A percentile compares a stretch with the other conserved stretches of the same genome.
Conservation (phyloP, 2,329 filamentous ascomycete species). For the Apiospora kogelbergensis region DNA sequence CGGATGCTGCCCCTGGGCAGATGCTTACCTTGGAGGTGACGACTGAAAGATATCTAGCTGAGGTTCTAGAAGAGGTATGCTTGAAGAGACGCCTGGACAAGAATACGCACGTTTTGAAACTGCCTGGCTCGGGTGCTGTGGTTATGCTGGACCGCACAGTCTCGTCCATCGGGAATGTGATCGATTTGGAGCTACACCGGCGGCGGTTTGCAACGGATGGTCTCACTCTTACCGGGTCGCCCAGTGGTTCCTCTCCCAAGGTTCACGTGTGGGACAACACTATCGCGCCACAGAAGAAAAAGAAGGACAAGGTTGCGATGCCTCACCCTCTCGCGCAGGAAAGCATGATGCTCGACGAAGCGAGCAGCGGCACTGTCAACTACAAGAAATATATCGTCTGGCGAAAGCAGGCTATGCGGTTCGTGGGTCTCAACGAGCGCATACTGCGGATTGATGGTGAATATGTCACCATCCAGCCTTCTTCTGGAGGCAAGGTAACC, state of each 20-base stretch:
- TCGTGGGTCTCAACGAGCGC: conserved; percentile 73
- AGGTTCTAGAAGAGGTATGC: conserved; percentile 77
- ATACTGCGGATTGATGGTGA: conserved; percentile 80
- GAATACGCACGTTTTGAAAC: conserved; percentile 74
- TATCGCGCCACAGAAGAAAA: conserved; percentile 44
- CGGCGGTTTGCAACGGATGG: conserved; percentile 76
- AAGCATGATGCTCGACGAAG: conserved; percentile 58
- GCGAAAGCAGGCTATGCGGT: conserved; percentile 79
- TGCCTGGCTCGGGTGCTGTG: conserved; percentile 71
- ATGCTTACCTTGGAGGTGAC: conserved; percentile 74
- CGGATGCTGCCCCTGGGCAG: conserved; percentile 70
- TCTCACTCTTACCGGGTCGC: conserved; percentile 66
- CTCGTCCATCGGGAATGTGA: conserved; percentile 72
- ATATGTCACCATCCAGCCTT: conserved; percentile 82
- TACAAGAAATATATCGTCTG: conserved; percentile 80
- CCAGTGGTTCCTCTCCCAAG: conserved; percentile 69
- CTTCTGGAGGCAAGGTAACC: conserved; percentile 63
- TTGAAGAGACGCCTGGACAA: conserved; percentile 78
- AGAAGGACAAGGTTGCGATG: conserved; percentile 56
- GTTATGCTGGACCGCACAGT: conserved; percentile 77
- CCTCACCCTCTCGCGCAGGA: conserved; percentile 68
- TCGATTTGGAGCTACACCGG: conserved; percentile 73
- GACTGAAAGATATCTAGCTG: conserved; percentile 79
- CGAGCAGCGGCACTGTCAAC: conserved; percentile 50
- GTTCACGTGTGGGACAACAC: conserved; percentile 51